These are phyloP conservation scores for Penicillium turbatum DNA, from an alignment of 495 filamentous ascomycete genomes.

Conservation along the genomic window DNA sequence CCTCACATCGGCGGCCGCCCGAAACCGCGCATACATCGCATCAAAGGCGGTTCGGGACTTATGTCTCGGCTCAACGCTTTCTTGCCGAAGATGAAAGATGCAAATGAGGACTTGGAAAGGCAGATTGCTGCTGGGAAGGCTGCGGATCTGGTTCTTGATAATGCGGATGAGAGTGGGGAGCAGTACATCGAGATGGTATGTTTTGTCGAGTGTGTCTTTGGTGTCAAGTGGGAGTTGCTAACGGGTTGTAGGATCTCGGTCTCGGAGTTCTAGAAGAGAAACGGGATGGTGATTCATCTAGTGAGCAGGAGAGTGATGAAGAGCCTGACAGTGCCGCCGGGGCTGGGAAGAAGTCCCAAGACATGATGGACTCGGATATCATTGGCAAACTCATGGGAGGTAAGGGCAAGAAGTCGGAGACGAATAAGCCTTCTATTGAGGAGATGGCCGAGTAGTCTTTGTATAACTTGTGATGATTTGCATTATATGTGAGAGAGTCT, in stretches of 20 bases:
- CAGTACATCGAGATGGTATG: slow-evolving; percentile 53
- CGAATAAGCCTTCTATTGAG: slow-evolving; percentile 41
- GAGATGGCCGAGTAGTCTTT: slow-evolving; percentile 31
- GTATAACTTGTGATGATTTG: not conserved
- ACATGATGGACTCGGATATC: slow-evolving; percentile 30
- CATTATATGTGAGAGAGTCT: not conserved
- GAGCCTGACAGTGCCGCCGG: not conserved
- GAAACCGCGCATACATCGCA: slow-evolving; percentile 36
- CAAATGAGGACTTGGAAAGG: slow-evolving; percentile 45
- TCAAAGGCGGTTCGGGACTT: slow-evolving; percentile 29
- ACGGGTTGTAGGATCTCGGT: slow-evolving; percentile 40
- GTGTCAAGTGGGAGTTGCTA: slow-evolving; percentile 3
- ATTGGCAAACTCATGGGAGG: slow-evolving; percentile 42
- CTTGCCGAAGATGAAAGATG: slow-evolving; percentile 44
- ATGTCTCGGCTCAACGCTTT: slow-evolving; percentile 42
- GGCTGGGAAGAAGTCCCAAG: slow-evolving; percentile 8
- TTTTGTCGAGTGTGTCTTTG: not conserved
- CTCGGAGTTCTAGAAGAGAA: slow-evolving; percentile 51
- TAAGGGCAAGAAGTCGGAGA: slow-evolving; percentile 24
- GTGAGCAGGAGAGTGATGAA: slow-evolving; percentile 18
- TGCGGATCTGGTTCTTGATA: slow-evolving; percentile 35
- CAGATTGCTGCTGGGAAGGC: slow-evolving; percentile 38
- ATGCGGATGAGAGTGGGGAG: slow-evolving; percentile 30
- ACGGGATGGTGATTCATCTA: slow-evolving; percentile 16
- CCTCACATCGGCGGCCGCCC: slow-evolving; percentile 29